A percentile compares a stretch with the other conserved stretches of the same genome.
These are phyloP conservation scores for Pichia scutulata DNA, from an alignment of 805 yeast genomes.

Conservation along the genomic window DNA sequence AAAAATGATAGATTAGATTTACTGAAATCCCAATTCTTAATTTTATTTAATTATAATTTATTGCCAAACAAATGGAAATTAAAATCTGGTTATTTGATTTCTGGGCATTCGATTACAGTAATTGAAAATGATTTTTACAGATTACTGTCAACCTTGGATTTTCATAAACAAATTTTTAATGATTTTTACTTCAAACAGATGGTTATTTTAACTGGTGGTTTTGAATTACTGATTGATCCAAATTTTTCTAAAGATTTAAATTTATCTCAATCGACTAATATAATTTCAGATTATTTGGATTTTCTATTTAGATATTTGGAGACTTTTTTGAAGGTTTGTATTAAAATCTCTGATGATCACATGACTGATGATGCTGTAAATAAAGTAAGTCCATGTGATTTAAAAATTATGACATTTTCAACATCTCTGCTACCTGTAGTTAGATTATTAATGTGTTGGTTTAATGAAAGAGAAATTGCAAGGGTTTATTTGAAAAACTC, in stretches of 20 bases:
- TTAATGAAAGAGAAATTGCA: constrained; percentile 41
- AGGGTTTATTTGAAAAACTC: constrained; percentile 23
- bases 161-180: constrained; percentile 27
- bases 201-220: constrained; percentile 32
- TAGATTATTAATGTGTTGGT: constrained; percentile 51
- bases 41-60: constrained; percentile 31
- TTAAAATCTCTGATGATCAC: constrained; percentile 19
- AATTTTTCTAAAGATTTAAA: constrained; percentile 16
- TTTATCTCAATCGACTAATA: constrained; percentile 18
- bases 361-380: constrained; percentile 8
- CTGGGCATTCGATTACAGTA: constrained; percentile 24
- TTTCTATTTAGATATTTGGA: constrained; percentile 36
- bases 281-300: constrained; percentile 28
- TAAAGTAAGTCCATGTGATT: background rate
- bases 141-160: constrained; percentile 20
- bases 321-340: constrained; percentile 23
- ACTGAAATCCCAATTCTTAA: constrained; percentile 26
- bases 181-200: constrained; percentile 32
- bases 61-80: constrained; percentile 35
- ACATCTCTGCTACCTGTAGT: constrained; percentile 30
- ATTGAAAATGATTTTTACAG: constrained; percentile 30
- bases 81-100: constrained; percentile 20
- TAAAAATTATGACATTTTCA: constrained; percentile 13
- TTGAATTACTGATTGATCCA: constrained; percentile 26
- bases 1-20: constrained; percentile 28